A percentile compares a stretch with the other conserved stretches of the same genome.
Evolutionary conservation across 225 moss, liverwort and hornwort genomes (phyloP).

Genomic region (Anthoceros angustus): DNA sequence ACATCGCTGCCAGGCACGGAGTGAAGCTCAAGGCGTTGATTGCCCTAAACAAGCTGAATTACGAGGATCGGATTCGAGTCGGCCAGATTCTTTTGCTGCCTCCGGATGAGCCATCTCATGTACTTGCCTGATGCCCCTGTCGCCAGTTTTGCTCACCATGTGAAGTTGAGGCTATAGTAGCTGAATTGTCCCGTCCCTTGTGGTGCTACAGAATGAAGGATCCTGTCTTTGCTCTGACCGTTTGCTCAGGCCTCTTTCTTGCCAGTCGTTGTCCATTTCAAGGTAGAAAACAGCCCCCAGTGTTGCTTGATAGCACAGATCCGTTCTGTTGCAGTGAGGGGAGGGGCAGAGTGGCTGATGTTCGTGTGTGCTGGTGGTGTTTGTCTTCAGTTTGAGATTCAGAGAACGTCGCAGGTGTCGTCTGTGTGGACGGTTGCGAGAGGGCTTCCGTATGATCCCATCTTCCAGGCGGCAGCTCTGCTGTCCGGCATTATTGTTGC

Average conservation of each 20-base stretch:
- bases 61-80: slow-evolving; percentile 1
- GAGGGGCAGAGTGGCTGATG: not conserved
- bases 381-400: not conserved
- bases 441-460: not conserved
- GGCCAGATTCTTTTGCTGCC: not conserved
- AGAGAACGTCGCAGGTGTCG: not conserved
- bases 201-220: not conserved
- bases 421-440: not conserved
- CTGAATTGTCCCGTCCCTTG: not conserved
- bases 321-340: not conserved
- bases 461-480: not conserved
- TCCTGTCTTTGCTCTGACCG: not conserved
- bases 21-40: not conserved
- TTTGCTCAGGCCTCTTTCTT: slow-evolving; percentile 5
- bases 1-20: not conserved
- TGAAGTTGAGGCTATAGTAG: not conserved
- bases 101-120: not conserved
- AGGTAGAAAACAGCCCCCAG: slow-evolving; percentile 2
- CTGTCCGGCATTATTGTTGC: not conserved
- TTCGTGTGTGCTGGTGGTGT: not conserved
- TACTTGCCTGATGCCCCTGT: not conserved
- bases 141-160: not conserved
- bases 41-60: not conserved
- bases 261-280: not conserved
- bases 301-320: not conserved